phyloP scores from a whole-genome alignment of 192 early-diverging fungal species.

The Chytriomyces sp. region DNA sequence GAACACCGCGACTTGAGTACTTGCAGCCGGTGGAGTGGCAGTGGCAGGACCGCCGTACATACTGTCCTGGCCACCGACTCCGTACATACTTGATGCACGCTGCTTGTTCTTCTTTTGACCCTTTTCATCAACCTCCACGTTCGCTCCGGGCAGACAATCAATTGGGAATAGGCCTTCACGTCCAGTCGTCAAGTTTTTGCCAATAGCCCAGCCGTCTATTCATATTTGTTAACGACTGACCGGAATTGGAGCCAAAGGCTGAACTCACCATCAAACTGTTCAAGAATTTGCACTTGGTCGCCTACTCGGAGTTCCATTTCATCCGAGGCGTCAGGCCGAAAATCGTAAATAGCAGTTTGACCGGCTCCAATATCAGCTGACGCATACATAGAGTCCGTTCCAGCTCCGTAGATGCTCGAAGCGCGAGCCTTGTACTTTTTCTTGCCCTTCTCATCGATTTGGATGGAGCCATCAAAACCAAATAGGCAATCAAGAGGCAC shows the following conservation, averaged over 20 bases:
- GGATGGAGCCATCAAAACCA: neutral
- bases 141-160: conserved; percentile 3
- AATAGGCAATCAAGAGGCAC: conserved; percentile 14
- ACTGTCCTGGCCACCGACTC: neutral
- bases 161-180: conserved; percentile 17
- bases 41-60: neutral
- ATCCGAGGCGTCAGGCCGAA: conserved; percentile 8
- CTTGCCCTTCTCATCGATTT: conserved; percentile 14
- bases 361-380: too few species aligned
- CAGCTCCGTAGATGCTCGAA: conserved; percentile 16
- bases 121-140: neutral
- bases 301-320: conserved; percentile 25
- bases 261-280: conserved; percentile 10
- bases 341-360: conserved; percentile 9
- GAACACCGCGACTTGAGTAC: conserved; percentile 4
- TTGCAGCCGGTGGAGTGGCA: neutral
- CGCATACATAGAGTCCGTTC: neutral
- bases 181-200: neutral
- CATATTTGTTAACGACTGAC: too few species aligned
- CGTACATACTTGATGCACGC: conserved; percentile 8
- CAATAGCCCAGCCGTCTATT: neutral
- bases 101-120: conserved; percentile 10
- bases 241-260: too few species aligned
- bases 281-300: neutral
- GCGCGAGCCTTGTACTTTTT: conserved; percentile 14